phyloP scores from a whole-genome alignment of 1,139 yeast species.

The Ogataea hybrid region DNA sequence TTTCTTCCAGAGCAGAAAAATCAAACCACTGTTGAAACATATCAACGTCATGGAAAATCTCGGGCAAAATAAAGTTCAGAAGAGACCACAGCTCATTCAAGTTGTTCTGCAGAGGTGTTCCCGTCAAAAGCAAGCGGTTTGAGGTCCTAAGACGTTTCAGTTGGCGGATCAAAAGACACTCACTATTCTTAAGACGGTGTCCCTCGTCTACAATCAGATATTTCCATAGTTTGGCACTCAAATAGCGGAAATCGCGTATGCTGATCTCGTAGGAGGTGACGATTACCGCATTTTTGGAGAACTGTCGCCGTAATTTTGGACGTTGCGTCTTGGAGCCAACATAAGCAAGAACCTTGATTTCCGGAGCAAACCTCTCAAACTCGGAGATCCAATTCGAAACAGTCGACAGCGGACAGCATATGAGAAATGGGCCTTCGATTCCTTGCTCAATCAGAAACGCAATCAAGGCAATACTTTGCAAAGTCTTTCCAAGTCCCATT shows the following conservation, averaged over 20 bases:
- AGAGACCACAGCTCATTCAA: constrained; percentile 87
- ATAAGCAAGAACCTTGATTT: constrained; percentile 60
- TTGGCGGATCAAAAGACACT: constrained; percentile 69
- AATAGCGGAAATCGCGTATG: constrained; percentile 57
- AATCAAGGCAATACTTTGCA: constrained; percentile 79
- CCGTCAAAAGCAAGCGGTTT: constrained; percentile 78
- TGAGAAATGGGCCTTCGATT: constrained; percentile 76
- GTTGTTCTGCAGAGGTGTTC: constrained; percentile 93
- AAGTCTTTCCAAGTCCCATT: constrained; percentile 94
- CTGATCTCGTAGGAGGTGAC: constrained; percentile 83
- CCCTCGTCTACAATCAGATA: constrained; percentile 95
- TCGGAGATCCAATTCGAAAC: constrained; percentile 83
- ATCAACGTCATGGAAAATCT: constrained; percentile 85
- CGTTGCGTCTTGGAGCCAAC: constrained; percentile 64
- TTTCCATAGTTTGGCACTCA: constrained; percentile 64
- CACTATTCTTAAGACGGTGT: constrained; percentile 80
- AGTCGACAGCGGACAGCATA: constrained; percentile 87
- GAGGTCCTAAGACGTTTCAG: constrained; percentile 63
- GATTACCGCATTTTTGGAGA: constrained; percentile 48
- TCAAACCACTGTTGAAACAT: constrained; percentile 94
- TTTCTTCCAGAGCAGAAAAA: constrained; percentile 53
- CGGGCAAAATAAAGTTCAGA: constrained; percentile 85
- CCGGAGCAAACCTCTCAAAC: constrained; percentile 70
- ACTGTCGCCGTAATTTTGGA: constrained; percentile 37
- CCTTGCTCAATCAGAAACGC: constrained; percentile 79